Evolutionary conservation across 441 rosid genomes (phyloP).

Genomic region (Populus hybrid): DNA sequence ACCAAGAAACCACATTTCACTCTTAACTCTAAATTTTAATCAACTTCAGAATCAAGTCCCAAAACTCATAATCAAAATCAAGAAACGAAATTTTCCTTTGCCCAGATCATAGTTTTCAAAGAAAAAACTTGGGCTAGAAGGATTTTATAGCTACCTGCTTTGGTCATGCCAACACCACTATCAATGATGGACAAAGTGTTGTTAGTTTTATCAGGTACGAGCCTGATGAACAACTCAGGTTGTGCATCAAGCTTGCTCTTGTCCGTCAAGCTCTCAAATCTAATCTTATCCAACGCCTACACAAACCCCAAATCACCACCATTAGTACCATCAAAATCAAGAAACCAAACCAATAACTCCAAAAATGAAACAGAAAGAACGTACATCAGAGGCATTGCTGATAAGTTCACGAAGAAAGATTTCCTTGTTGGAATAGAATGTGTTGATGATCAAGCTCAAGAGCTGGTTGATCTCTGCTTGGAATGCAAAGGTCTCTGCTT

Average conservation of each 20-base stretch:
- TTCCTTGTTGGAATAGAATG: conserved; percentile 88
- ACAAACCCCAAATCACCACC: not conserved
- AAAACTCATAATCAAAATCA: not conserved
- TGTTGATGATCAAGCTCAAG: conserved; percentile 72
- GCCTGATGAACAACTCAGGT: conserved; percentile 72
- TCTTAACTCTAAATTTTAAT: not conserved
- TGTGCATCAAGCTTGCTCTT: conserved; percentile 89
- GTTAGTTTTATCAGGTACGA: conserved; percentile 70
- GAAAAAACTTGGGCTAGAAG: not conserved
- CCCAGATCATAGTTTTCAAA: not conserved
- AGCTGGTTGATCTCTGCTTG: conserved; percentile 91
- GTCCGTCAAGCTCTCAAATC: conserved; percentile 77
- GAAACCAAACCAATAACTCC: conserved; percentile 24
- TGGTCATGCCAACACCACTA: conserved; percentile 88
- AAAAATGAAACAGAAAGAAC: conserved; percentile 9
- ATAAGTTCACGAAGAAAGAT: conserved; percentile 81
- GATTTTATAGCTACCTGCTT: conserved; percentile 48
- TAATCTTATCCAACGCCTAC: conserved; percentile 81
- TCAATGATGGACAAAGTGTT: conserved; percentile 66
- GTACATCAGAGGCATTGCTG: conserved; percentile 80
- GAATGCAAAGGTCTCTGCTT: conserved; percentile 72
- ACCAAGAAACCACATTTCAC: not conserved
- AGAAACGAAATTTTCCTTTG: not conserved
- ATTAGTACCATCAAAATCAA: not conserved
- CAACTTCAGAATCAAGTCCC: not conserved